These are phyloP conservation scores for Ceratobasidium sp. DNA, from an alignment of 1,284 basidiomycete species.

Conservation along the genomic window DNA sequence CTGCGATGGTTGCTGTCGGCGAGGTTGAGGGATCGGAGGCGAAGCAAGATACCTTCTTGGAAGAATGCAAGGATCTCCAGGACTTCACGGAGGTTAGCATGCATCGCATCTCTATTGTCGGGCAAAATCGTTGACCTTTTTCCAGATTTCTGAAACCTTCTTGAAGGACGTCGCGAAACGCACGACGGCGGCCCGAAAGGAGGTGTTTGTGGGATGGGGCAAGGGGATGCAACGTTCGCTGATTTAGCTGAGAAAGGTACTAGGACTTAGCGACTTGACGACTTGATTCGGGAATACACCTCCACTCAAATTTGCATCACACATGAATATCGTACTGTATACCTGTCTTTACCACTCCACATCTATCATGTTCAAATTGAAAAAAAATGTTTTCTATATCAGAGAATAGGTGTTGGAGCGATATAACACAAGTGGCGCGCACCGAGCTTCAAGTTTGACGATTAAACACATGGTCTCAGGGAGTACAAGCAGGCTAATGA, in stretches of 20 bases:
- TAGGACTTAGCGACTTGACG: background rate
- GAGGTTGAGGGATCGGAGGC: conserved; percentile 37
- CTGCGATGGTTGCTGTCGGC: conserved; percentile 37
- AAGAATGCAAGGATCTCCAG: conserved; percentile 37
- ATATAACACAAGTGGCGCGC: conserved; percentile 25
- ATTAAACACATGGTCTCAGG: too few relatives aligned
- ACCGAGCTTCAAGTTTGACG: background rate
- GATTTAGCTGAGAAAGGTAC: conserved; percentile 17
- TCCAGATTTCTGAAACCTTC: conserved; percentile 27
- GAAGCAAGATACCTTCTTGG: conserved; percentile 40
- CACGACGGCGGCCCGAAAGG: conserved; percentile 32
- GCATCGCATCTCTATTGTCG: too few relatives aligned
- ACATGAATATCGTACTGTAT: conserved; percentile 4
- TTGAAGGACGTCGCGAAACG: conserved; percentile 29
- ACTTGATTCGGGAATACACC: conserved; percentile 22
- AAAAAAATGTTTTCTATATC: conserved; percentile 15
- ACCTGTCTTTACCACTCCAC: background rate
- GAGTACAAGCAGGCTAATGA: too few relatives aligned
- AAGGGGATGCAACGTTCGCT: conserved; percentile 43
- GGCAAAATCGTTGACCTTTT: background rate
- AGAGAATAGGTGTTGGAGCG: background rate
- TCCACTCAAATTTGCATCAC: conserved; percentile 36
- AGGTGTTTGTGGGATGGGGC: conserved; percentile 44
- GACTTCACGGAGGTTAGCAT: conserved; percentile 28
- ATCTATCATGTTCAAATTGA: conserved; percentile 38